Evolutionary conservation across 306 rosid genomes (phyloP).

Genomic region (Amphicarpaea edgeworthii): DNA sequence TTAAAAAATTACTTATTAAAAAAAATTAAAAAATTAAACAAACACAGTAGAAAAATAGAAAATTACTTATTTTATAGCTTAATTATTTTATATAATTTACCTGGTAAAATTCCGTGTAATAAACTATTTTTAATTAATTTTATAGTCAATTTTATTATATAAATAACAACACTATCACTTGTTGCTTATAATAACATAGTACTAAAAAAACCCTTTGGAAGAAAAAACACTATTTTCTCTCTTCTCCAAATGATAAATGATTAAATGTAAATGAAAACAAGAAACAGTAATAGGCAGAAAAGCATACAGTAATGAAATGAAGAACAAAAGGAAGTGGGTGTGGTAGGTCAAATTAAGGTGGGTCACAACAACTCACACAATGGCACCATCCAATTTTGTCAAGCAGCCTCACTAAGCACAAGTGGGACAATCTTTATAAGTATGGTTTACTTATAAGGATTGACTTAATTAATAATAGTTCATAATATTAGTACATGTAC

Average conservation of each 20-base stretch:
- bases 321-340: conserved; percentile 32
- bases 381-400: conserved; percentile 42
- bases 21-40: no score
- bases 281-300: background rate
- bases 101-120: no score
- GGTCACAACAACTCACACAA: conserved; percentile 41
- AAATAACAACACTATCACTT: no score
- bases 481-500: no score
- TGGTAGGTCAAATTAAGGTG: conserved; percentile 52
- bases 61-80: no score
- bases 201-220: background rate
- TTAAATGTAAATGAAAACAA: background rate
- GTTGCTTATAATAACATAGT: no score
- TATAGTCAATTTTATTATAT: no score
- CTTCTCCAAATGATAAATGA: background rate
- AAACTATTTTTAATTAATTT: no score
- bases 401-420: conserved; percentile 39
- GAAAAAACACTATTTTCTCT: background rate
- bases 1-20: no score
- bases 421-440: conserved; percentile 1
- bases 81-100: no score
- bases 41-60: no score
- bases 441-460: background rate
- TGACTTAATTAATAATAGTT: no score
- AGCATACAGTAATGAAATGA: background rate